Percentiles rank a stretch among this genome's conserved stretches.
These are phyloP conservation scores for Penicillium taxi DNA, from an alignment of 495 filamentous ascomycete genomes.

Conservation along the genomic window DNA sequence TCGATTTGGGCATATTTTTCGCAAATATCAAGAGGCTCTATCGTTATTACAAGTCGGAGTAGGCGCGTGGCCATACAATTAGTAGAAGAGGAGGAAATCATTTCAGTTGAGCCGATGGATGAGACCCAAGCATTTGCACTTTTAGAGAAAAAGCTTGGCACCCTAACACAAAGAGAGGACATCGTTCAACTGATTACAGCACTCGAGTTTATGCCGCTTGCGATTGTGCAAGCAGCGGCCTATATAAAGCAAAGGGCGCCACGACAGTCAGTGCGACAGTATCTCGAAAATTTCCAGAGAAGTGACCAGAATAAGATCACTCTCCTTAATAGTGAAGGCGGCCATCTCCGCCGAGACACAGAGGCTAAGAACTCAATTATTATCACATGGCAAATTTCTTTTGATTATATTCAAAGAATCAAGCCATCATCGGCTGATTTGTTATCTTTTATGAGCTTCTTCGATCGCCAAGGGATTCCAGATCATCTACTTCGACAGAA, in stretches of 20 bases:
- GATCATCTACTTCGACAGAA: constrained; percentile 7
- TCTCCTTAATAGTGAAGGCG: constrained; percentile 4
- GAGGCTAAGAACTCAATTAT: constrained; percentile 17
- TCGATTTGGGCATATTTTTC: neutral
- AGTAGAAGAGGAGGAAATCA: constrained; percentile 27
- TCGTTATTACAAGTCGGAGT: constrained; percentile 4
- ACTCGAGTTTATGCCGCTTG: constrained; percentile 43
- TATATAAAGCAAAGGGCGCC: constrained; percentile 6
- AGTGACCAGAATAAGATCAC: constrained; percentile 5
- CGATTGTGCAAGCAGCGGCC: constrained; percentile 23
- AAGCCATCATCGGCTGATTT: constrained; percentile 17
- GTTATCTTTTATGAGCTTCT: constrained; percentile 23
- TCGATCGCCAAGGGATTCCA: constrained; percentile 13
- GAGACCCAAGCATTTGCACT: constrained; percentile 24
- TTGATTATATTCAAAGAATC: constrained; percentile 18
- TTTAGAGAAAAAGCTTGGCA: constrained; percentile 30
- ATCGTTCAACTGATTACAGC: constrained; percentile 19
- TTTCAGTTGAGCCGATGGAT: constrained; percentile 31
- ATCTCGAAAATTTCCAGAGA: constrained; percentile 27
- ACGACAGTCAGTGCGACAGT: constrained; percentile 20
- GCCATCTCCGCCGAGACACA: constrained; percentile 17
- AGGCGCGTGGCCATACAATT: constrained; percentile 16
- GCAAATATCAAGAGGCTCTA: neutral
- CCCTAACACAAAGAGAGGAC: constrained; percentile 1
- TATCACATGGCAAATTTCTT: constrained; percentile 27